phyloP scores from a whole-genome alignment of 139 green algal genomes.

The Chlamydomonas sphaeroides region DNA sequence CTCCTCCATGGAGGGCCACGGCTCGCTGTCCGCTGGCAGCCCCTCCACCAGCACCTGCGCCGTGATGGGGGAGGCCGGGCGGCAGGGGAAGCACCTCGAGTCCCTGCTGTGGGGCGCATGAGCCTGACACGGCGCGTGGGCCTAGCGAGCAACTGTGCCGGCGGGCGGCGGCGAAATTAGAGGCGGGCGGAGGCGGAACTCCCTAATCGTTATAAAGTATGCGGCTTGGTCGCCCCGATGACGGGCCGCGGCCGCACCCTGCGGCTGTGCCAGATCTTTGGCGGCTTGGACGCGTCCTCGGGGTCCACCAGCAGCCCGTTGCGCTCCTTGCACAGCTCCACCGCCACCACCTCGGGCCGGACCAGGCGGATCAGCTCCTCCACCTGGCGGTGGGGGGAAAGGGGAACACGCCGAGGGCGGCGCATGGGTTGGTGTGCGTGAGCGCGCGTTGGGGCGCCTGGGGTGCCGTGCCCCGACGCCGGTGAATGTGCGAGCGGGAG shows the following conservation, averaged over 20 bases:
- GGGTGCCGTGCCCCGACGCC: no score
- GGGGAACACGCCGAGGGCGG: no score
- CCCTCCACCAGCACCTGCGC: constrained; percentile 53
- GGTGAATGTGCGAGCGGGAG: no score
- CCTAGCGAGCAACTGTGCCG: no score
- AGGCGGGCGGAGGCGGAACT: no score
- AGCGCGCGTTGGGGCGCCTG: not conserved
- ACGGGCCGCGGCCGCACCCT: constrained; percentile 54
- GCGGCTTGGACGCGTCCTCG: constrained; percentile 24
- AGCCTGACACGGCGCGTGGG: no score
- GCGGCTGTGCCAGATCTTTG: constrained; percentile 68
- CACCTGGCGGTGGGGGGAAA: not conserved
- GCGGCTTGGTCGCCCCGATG: no score
- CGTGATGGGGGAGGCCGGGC: not conserved
- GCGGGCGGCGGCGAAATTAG: no score
- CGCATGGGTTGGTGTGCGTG: not conserved
- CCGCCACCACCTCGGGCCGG: constrained; percentile 67
- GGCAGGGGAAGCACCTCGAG: no score
- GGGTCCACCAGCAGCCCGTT: constrained; percentile 72
- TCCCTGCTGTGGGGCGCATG: no score
- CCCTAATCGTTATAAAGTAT: no score
- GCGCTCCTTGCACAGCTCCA: constrained; percentile 90
- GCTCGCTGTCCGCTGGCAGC: constrained; percentile 39
- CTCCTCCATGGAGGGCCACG: constrained; percentile 65
- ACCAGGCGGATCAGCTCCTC: constrained; percentile 55